Conservation (phyloP, 192 early-diverging fungal species). For the Entophlyctis helioformis region DNA sequence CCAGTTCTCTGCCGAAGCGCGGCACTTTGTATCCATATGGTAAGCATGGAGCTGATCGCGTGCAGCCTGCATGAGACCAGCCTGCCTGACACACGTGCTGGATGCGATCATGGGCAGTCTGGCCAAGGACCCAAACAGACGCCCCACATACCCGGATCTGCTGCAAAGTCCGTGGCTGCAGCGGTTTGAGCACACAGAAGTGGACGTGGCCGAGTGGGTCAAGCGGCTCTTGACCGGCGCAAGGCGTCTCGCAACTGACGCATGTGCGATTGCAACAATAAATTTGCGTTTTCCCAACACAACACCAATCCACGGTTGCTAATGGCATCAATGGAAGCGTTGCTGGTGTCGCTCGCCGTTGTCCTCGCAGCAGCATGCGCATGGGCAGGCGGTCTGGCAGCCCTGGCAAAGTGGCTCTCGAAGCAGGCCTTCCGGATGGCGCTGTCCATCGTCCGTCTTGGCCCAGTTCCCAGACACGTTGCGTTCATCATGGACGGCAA, state of each 20-base stretch:
- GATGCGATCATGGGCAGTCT: constrained; percentile 22
- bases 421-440: constrained; percentile 1
- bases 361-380: no score
- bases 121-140: constrained; percentile 51
- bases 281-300: no score
- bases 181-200: constrained; percentile 43
- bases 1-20: constrained; percentile 52
- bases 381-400: no score
- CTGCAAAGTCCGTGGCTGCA: constrained; percentile 64
- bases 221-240: constrained; percentile 36
- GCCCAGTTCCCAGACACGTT: constrained; percentile 79
- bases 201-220: constrained; percentile 80
- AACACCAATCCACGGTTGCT: no score
- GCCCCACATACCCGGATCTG: constrained; percentile 67
- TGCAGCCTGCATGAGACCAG: not conserved
- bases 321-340: no score
- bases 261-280: no score
- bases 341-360: no score
- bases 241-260: no score
- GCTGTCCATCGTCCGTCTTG: constrained; percentile 24
- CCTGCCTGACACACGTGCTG: constrained; percentile 2
- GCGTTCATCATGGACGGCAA: constrained; percentile 99
- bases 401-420: no score
- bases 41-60: constrained; percentile 5
- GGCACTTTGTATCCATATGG: constrained; percentile 73